Conservation (phyloP, 2,329 filamentous ascomycete species). For the Ilyonectria destructans region DNA sequence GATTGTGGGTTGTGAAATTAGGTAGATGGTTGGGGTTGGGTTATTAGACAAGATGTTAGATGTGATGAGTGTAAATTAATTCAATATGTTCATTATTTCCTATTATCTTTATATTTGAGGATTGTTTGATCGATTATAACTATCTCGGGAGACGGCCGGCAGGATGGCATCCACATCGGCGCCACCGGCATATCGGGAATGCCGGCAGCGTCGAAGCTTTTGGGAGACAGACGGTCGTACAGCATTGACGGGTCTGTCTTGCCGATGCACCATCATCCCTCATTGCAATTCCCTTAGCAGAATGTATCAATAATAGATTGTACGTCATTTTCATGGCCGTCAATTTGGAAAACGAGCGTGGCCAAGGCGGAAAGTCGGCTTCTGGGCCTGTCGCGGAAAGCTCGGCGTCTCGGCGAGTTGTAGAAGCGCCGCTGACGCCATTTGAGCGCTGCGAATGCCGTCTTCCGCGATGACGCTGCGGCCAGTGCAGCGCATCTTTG, state of each 20-base stretch:
- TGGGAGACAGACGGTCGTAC: no score
- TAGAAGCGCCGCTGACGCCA: conserved; percentile 2
- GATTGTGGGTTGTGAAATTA: background rate
- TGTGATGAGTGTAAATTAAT: background rate
- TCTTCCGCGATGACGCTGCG: background rate
- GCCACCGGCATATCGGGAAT: background rate
- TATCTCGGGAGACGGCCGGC: background rate
- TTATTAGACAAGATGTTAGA: background rate
- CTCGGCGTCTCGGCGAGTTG: background rate
- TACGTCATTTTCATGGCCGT: background rate
- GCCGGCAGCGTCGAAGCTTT: background rate
- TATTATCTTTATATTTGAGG: background rate
- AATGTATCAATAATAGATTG: no score
- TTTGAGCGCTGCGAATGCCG: background rate
- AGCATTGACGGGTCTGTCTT: no score
- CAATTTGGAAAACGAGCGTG: background rate
- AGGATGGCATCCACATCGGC: background rate
- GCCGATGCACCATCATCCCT: no score
- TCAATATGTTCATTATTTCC: background rate
- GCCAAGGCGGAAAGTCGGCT: conserved; percentile 7
- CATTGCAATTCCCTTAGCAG: background rate
- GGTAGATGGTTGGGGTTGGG: no score
- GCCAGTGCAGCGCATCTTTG: background rate
- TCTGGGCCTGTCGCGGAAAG: background rate
- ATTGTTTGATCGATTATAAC: background rate